Evolutionary conservation across 176 grass and related monocot genomes (phyloP), one percentile per base, ranked within the genome.

Genomic region (Rhynchospora breviuscula): DNA sequence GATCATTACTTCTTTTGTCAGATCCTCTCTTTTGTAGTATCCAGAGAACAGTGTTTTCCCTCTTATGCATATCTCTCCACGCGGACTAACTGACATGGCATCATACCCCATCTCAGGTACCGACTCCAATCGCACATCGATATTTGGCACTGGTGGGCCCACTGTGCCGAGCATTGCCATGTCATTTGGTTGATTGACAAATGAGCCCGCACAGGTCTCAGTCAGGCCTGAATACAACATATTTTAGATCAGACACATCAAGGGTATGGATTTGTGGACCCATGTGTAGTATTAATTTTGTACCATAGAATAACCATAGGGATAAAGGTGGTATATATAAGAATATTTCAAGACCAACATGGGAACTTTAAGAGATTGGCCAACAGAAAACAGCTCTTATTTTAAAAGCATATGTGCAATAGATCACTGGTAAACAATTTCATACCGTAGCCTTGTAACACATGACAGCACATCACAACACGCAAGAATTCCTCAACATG

Each of bases 371-470:
- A 29, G 26, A 29, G 1, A 29, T 29, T 29, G 26, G 1, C 26
- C 0, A 29, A 29, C 26, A 29, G 26, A 29, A 29, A 29, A 29
- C 26, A 29, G 47, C 3, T 53, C 22, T 71, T 71, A 48, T 19
- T 3, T 71, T 13, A 53, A 22, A 40, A 22, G 25, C 48, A 76
- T 76, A 52, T 76, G 14, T 77, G 23, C 13, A 71, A 77, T 77
- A 56, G 13, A 56, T 29, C 18, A 56, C 48, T 10, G 57, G 43
- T 82, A 29, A 49, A 82, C 12, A 10, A 18, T 54, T 80, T 80
- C 18, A 47, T 93, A 99, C 96, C 93, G 8, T 99, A 99, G 88
- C 96, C 96, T 89, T 95, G 96, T 81, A 95, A 59, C 68, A 99
- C 96, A 89, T 93, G 89, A 18, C 93, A 88, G 17, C 96, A 93